Evolutionary conservation across 2,329 filamentous ascomycete genomes (phyloP).

Genomic region (Pyrenophora graminea): DNA sequence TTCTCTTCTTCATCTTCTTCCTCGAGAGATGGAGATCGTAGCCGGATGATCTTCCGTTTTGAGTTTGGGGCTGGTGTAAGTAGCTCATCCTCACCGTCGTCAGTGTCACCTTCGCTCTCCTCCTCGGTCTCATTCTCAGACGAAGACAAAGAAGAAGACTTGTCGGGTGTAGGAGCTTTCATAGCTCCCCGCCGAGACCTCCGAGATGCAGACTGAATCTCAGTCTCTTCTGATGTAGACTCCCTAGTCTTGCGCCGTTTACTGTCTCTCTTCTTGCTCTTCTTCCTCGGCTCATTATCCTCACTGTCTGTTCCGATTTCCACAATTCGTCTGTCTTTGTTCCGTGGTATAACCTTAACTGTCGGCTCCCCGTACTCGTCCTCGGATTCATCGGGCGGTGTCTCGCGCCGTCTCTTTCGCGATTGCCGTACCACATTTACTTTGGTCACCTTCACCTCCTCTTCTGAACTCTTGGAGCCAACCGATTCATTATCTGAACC

Average conservation of each 20-base stretch:
- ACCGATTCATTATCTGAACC: slow-evolving; percentile 22
- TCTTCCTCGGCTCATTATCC: slow-evolving; percentile 3
- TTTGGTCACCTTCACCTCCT: slow-evolving; percentile 13
- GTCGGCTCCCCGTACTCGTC: slow-evolving; percentile 9
- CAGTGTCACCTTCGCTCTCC: not conserved
- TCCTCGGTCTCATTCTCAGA: too few species aligned
- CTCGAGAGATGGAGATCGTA: slow-evolving; percentile 4
- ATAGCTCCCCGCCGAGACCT: slow-evolving; percentile 11
- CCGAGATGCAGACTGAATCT: not conserved
- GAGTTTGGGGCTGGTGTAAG: not conserved
- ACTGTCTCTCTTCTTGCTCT: not conserved
- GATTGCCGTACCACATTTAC: slow-evolving; percentile 6
- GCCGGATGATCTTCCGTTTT: not conserved
- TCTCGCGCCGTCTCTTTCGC: slow-evolving; percentile 25
- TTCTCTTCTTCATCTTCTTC: slow-evolving; percentile 1
- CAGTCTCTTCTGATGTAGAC: not conserved
- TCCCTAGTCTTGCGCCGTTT: slow-evolving; percentile 1
- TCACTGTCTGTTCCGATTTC: slow-evolving; percentile 5
- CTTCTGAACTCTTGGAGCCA: slow-evolving; percentile 15
- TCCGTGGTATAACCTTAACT: slow-evolving; percentile 21
- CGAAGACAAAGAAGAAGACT: not conserved
- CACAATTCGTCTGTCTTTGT: slow-evolving; percentile 9
- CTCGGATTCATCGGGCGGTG: slow-evolving; percentile 9
- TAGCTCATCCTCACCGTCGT: slow-evolving; percentile 3
- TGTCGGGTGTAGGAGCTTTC: slow-evolving; percentile 6